These are phyloP conservation scores for Pseudotulostoma volvatum DNA, from an alignment of 495 filamentous ascomycete species.

Conservation along the genomic window DNA sequence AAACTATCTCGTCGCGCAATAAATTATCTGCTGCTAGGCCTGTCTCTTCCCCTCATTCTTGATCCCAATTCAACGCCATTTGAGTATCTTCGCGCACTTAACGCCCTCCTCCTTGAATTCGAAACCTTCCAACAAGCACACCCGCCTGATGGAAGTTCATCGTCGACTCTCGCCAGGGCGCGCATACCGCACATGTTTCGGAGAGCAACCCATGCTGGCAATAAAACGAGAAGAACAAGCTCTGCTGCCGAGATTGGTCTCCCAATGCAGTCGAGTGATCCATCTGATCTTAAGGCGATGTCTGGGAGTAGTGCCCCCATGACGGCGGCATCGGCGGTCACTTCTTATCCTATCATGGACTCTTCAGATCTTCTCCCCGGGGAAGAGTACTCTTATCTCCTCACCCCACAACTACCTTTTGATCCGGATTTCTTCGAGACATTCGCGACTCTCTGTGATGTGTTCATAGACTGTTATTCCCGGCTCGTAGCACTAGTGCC, in stretches of 20 bases:
- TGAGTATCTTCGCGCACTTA: constrained; percentile 78
- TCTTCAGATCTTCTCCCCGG: constrained; percentile 40
- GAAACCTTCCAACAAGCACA: constrained; percentile 81
- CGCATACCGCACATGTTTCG: constrained; percentile 85
- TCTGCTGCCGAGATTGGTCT: constrained; percentile 49
- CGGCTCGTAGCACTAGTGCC: constrained; percentile 55
- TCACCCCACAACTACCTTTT: constrained; percentile 87
- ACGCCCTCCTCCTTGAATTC: constrained; percentile 77
- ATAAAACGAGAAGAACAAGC: constrained; percentile 57
- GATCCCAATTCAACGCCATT: constrained; percentile 64
- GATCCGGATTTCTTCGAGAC: constrained; percentile 96
- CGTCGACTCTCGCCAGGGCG: constrained; percentile 56
- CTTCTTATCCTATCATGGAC: constrained; percentile 32
- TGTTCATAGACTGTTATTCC: constrained; percentile 82
- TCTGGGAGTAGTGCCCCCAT: constrained; percentile 25
- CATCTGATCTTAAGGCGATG: constrained; percentile 32
- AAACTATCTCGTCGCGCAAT: constrained; percentile 76
- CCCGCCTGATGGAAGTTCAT: constrained; percentile 52
- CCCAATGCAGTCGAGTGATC: constrained; percentile 39
- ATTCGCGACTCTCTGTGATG: constrained; percentile 93
- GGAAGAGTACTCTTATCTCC: constrained; percentile 75
- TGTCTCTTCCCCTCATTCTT: constrained; percentile 75
- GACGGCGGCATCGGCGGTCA: constrained; percentile 21
- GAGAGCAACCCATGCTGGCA: constrained; percentile 40
- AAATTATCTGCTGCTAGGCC: constrained; percentile 82